Evolutionary conservation across 148 eudicot species (phyloP).

Genomic region (Vaccinium corymbosum): DNA sequence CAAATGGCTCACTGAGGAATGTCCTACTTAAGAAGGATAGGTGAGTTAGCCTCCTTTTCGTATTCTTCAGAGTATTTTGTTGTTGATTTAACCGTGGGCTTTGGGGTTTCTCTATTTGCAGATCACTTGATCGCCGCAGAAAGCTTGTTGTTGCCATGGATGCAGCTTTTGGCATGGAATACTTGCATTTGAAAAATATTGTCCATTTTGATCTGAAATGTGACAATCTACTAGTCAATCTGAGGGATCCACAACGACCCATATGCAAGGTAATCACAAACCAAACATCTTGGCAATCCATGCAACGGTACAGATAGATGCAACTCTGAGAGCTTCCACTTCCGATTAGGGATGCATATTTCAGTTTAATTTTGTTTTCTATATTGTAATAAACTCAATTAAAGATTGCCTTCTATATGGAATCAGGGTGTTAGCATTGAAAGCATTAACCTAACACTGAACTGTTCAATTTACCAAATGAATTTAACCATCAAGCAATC

Average conservation of each 20-base stretch:
- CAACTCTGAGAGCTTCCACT: neutral
- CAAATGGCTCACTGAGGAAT: slow-evolving; percentile 87
- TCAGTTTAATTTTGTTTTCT: neutral
- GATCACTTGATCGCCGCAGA: slow-evolving; percentile 69
- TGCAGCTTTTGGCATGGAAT: slow-evolving; percentile 99
- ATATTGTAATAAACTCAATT: neutral
- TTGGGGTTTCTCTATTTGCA: slow-evolving; percentile 29
- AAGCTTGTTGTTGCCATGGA: slow-evolving; percentile 96
- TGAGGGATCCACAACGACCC: slow-evolving; percentile 91
- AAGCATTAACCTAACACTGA: neutral
- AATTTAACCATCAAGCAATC: slow-evolving; percentile 5
- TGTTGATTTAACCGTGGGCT: slow-evolving; percentile 7
- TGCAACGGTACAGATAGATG: neutral
- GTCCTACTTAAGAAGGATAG: slow-evolving; percentile 81
- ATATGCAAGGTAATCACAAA: slow-evolving; percentile 73
- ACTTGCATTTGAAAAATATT: slow-evolving; percentile 85
- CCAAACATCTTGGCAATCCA: neutral
- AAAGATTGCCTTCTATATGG: neutral
- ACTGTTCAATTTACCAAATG: neutral
- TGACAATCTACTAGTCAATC: slow-evolving; percentile 85
- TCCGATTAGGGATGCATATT: neutral
- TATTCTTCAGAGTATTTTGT: slow-evolving; percentile 11
- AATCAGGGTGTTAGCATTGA: neutral
- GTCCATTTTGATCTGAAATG: slow-evolving; percentile 98
- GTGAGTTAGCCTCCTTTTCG: slow-evolving; percentile 25